These are phyloP conservation scores for Phaeoacremonium minimum DNA, from an alignment of 2,329 filamentous ascomycete species.

Conservation along the genomic window DNA sequence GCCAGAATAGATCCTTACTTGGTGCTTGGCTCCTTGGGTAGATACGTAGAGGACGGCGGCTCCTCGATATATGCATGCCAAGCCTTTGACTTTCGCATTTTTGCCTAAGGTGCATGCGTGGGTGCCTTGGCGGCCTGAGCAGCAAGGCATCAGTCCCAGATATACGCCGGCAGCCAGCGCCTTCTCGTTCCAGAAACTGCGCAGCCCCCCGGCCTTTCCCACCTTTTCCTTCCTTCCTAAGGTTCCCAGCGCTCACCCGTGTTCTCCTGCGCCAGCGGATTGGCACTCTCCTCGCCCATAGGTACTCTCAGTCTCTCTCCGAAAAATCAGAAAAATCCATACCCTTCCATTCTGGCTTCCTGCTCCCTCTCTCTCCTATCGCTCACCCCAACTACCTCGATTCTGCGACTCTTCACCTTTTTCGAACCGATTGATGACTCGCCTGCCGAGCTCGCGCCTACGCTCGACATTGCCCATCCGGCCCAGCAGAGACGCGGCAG, in stretches of 20 bases:
- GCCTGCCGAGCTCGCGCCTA: background rate
- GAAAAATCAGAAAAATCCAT: constrained; percentile 20
- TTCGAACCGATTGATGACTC: background rate
- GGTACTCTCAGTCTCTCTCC: constrained; percentile 12
- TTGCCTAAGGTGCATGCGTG: constrained; percentile 15
- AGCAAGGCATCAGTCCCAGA: constrained; percentile 17
- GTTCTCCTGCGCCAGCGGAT: too few relatives aligned
- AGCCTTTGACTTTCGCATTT: constrained; percentile 11
- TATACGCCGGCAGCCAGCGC: constrained; percentile 11
- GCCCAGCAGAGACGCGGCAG: too few relatives aligned
- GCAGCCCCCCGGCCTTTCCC: constrained; percentile 7
- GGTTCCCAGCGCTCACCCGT: background rate
- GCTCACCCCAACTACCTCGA: too few relatives aligned
- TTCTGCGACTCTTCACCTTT: too few relatives aligned
- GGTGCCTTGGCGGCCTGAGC: constrained; percentile 15
- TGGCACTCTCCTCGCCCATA: constrained; percentile 14
- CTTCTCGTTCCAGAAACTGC: constrained; percentile 17
- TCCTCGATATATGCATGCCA: constrained; percentile 14
- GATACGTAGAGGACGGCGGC: too few relatives aligned
- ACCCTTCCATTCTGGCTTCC: constrained; percentile 11
- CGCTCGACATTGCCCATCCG: too few relatives aligned
- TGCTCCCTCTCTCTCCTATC: too few relatives aligned
- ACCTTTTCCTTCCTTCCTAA: constrained; percentile 16
- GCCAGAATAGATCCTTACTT: too few relatives aligned
- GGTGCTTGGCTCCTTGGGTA: too few relatives aligned